phyloP scores from a whole-genome alignment of 176 grass and related monocot species.

The Thinopyrum elongatum region DNA sequence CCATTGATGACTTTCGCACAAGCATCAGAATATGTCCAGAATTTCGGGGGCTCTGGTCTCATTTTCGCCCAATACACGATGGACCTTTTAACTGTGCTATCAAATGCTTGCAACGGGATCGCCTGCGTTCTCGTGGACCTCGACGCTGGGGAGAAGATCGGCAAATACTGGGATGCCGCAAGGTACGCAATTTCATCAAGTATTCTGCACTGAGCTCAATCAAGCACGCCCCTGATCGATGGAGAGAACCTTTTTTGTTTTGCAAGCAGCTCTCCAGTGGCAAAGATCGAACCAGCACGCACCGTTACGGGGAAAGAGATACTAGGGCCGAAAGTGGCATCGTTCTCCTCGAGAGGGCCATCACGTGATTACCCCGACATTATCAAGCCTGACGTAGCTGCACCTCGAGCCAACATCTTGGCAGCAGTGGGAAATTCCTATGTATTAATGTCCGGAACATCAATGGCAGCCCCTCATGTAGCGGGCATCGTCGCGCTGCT shows the following conservation, averaged over 20 bases:
- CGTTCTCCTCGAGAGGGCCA: slow-evolving; percentile 33
- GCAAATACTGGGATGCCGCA: not conserved
- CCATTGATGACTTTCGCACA: fast-evolving
- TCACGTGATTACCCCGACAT: slow-evolving; percentile 1
- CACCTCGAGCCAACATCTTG: slow-evolving; percentile 35
- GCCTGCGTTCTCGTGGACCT: slow-evolving; percentile 33
- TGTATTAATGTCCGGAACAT: not conserved
- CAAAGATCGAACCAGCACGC: slow-evolving; percentile 20
- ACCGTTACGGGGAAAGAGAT: not conserved
- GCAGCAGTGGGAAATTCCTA: not conserved
- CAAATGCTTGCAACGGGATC: not conserved
- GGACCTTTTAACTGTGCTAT: not conserved
- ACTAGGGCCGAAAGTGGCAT: not conserved
- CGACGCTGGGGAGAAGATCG: not conserved
- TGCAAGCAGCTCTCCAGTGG: slow-evolving; percentile 10
- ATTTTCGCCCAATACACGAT: not conserved
- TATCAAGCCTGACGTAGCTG: slow-evolving; percentile 21
- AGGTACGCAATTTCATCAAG: not conserved
- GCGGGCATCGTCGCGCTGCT: not conserved
- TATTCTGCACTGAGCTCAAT: too few relatives aligned
- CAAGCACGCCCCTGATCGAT: not conserved
- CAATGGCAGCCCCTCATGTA: slow-evolving; percentile 32
- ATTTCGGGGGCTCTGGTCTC: not conserved
- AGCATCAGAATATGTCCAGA: not conserved
- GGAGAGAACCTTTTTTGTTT: not conserved